phyloP scores from a whole-genome alignment of 1,284 basidiomycete species.

The Ceratobasidium papillatum region DNA sequence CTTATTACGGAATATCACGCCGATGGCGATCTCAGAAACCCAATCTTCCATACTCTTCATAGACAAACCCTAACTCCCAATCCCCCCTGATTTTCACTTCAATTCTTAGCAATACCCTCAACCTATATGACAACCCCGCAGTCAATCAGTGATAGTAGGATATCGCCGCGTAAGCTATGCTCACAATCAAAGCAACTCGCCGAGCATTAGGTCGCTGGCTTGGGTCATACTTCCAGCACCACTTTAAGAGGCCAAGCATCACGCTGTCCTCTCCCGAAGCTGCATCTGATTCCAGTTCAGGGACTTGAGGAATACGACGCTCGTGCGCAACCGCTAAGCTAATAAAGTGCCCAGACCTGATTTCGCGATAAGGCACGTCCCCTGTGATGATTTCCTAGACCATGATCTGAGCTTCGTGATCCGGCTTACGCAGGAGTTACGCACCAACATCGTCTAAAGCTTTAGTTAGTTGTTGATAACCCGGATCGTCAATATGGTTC shows the following conservation, averaged over 20 bases:
- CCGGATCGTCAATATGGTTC: background rate
- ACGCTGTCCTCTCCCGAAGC: background rate
- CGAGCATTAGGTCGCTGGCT: background rate
- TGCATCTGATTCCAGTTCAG: background rate
- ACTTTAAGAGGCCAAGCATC: background rate
- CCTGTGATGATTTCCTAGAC: background rate
- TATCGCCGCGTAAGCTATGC: too few relatives aligned
- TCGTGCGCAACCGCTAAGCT: background rate
- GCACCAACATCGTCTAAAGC: background rate
- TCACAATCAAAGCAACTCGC: background rate
- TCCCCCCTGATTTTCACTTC: too few relatives aligned
- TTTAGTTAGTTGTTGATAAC: background rate
- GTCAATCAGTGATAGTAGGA: too few relatives aligned
- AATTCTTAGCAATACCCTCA: too few relatives aligned
- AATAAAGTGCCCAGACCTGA: background rate
- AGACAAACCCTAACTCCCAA: too few relatives aligned
- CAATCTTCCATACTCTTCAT: too few relatives aligned
- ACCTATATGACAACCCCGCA: too few relatives aligned
- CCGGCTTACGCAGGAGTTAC: background rate
- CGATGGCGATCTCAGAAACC: too few relatives aligned
- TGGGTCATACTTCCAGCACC: background rate
- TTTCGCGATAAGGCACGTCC: background rate
- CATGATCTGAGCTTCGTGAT: background rate
- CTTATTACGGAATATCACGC: too few relatives aligned
- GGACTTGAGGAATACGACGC: background rate